These are phyloP conservation scores for Ormosia semicastrata DNA, from an alignment of 306 rosid species.

Conservation along the genomic window DNA sequence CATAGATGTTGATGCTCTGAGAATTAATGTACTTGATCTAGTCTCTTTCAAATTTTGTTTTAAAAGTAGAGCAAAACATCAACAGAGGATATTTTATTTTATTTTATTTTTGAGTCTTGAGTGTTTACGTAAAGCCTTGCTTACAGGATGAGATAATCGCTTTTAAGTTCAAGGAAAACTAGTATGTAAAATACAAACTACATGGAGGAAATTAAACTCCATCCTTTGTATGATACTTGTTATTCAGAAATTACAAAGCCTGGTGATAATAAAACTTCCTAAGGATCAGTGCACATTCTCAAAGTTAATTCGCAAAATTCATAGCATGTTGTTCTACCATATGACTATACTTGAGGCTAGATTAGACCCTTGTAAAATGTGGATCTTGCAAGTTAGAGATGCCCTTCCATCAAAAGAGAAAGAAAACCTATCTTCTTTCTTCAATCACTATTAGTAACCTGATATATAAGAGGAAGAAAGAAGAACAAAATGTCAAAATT, in stretches of 20 bases:
- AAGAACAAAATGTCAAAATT: conserved; percentile 8
- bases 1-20: no score
- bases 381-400: conserved; percentile 29
- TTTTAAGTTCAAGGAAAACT: no score
- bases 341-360: conserved; percentile 39
- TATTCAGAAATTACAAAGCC: conserved; percentile 44
- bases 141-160: no score
- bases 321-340: conserved; percentile 40
- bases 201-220: background rate
- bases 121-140: no score
- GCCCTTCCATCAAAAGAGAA: background rate
- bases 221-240: conserved; percentile 28
- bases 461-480: background rate
- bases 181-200: background rate
- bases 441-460: conserved; percentile 7
- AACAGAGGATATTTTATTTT: no score
- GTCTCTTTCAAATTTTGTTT: no score
- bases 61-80: no score
- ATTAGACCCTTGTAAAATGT: conserved; percentile 17
- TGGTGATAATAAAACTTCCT: conserved; percentile 27
- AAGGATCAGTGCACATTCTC: conserved; percentile 34
- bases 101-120: no score
- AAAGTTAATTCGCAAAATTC: conserved; percentile 47
- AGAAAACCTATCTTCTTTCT: conserved; percentile 9
- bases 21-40: no score